These are phyloP conservation scores for Sugiyamaella smithiae DNA, from an alignment of 805 yeast species.

Conservation along the genomic window DNA sequence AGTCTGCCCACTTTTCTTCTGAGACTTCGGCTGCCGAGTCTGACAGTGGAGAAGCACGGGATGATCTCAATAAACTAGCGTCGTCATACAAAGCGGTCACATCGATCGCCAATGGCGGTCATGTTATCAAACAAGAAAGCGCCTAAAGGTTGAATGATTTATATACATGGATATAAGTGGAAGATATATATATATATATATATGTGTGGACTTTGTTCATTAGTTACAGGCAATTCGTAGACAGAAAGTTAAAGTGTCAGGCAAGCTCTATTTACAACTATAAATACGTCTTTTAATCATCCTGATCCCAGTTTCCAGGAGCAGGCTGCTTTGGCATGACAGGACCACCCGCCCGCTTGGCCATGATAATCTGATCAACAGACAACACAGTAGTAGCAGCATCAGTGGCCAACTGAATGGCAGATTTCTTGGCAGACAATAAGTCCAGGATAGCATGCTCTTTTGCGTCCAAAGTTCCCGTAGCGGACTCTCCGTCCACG, in stretches of 20 bases:
- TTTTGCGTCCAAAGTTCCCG: conserved; percentile 68
- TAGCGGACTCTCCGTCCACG: conserved; percentile 54
- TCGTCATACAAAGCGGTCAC: not conserved
- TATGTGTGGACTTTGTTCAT: no score
- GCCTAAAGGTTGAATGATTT: not conserved
- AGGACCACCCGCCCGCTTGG: conserved; percentile 99
- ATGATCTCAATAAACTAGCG: not conserved
- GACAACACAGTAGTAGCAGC: conserved; percentile 88
- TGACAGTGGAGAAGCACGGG: not conserved
- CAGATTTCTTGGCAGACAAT: conserved; percentile 75
- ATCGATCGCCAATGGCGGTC: conserved; percentile 1
- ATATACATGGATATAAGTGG: no score
- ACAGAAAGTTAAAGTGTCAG: no score
- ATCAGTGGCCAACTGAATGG: conserved; percentile 90
- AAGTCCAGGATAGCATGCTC: conserved; percentile 74
- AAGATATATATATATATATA: no score
- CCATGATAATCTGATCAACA: conserved; percentile 97
- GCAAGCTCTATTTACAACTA: conserved; percentile 3
- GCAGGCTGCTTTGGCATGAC: conserved; percentile 79
- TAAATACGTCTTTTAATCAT: conserved; percentile 48
- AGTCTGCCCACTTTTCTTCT: not conserved
- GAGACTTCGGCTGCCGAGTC: not conserved
- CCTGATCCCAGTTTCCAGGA: conserved; percentile 97
- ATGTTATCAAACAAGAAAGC: not conserved
- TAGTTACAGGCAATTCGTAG: no score